Percentiles rank a stretch among this genome's conserved stretches.
phyloP scores from a whole-genome alignment of 1,139 yeast genomes.

The Saccharomyces hybrid region DNA sequence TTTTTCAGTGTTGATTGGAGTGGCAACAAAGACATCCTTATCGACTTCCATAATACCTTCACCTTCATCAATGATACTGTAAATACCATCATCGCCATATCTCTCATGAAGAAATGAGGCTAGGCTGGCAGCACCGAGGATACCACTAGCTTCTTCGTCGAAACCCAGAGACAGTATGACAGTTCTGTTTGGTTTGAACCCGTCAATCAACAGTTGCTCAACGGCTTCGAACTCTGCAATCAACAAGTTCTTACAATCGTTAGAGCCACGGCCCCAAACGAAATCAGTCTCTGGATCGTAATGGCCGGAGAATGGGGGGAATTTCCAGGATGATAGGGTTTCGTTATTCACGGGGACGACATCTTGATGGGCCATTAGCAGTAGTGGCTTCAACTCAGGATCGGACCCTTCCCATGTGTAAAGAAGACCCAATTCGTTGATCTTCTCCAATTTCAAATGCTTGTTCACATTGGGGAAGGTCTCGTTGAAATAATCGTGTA shows the following conservation, averaged over 20 bases:
- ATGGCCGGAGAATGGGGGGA: constrained; percentile 62
- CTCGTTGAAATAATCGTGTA: constrained; percentile 46
- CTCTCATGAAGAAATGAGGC: constrained; percentile 38
- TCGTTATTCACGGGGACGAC: constrained; percentile 70
- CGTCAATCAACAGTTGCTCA: constrained; percentile 41
- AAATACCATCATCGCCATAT: constrained; percentile 50
- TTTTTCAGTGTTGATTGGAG: constrained; percentile 60
- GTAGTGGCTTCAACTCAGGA: constrained; percentile 47
- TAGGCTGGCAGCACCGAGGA: constrained; percentile 44
- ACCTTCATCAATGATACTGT: constrained; percentile 62
- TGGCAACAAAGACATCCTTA: constrained; percentile 43
- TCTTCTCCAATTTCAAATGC: constrained; percentile 42
- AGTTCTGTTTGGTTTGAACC: constrained; percentile 47
- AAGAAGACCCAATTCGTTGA: constrained; percentile 61
- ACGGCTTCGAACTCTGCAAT: constrained; percentile 52
- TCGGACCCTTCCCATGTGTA: constrained; percentile 60
- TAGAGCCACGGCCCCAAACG: constrained; percentile 59
- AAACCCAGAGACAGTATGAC: constrained; percentile 56
- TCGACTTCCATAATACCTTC: constrained; percentile 34
- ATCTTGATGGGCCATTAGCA: constrained; percentile 74
- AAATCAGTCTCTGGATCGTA: constrained; percentile 45
- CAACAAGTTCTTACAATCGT: constrained; percentile 54
- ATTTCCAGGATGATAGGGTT: constrained; percentile 52
- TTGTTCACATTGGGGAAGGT: constrained; percentile 57
- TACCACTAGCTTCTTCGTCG: constrained; percentile 65